A percentile compares a stretch with the other conserved stretches of the same genome.
These are phyloP conservation scores for Geranium incanum DNA, from an alignment of 441 rosid genomes.

Conservation along the genomic window DNA sequence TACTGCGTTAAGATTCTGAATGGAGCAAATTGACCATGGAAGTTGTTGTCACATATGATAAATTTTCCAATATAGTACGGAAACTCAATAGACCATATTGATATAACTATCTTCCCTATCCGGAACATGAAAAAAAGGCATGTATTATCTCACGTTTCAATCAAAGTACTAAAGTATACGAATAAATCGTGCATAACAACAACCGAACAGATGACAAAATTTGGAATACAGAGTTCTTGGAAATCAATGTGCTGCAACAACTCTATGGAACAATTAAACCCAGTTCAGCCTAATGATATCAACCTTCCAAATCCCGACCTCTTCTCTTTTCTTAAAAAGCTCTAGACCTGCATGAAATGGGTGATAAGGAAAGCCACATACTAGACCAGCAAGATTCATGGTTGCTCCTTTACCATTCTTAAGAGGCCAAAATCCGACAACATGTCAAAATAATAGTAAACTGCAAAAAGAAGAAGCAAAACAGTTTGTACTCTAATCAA, in stretches of 20 bases:
- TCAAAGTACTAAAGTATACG: not conserved
- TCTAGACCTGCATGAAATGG: no score
- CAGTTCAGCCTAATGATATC: no score
- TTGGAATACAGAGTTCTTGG: not conserved
- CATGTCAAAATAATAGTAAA: no score
- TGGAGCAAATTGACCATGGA: not conserved
- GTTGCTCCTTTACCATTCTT: no score
- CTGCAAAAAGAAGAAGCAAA: no score
- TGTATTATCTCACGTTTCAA: not conserved
- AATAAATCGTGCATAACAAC: not conserved
- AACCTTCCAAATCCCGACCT: no score
- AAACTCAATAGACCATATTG: not conserved
- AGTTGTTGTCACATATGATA: constrained; percentile 1
- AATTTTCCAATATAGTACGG: not conserved
- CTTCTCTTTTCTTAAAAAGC: no score
- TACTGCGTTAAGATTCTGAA: constrained; percentile 17
- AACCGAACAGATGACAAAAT: not conserved
- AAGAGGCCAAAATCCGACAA: no score
- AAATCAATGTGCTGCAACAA: not conserved
- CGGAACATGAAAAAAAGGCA: not conserved
- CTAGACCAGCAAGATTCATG: no score
- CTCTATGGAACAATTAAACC: not conserved
- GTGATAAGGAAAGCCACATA: no score
- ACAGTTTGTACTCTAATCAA: no score
- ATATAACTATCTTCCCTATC: not conserved